Evolutionary conservation across 2,329 filamentous ascomycete genomes (phyloP).

Genomic region (Penicillium sp.): DNA sequence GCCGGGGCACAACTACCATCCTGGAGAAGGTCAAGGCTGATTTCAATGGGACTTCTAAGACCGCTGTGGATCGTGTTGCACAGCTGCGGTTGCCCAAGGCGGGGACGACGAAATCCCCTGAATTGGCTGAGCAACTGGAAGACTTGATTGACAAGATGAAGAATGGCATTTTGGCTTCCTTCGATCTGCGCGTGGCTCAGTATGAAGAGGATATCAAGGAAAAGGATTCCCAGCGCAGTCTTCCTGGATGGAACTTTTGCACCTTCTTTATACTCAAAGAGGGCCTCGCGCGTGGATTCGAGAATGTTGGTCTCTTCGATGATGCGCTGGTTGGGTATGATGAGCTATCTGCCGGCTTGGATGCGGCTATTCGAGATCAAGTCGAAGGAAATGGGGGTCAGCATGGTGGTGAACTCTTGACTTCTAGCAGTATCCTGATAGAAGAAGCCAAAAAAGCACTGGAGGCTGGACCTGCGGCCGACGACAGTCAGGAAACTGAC

Average conservation of each 20-base stretch:
- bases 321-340: constrained; percentile 95
- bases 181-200: constrained; percentile 84
- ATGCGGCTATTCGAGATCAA: constrained; percentile 77
- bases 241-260: constrained; percentile 99
- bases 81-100: constrained; percentile 73
- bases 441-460: constrained; percentile 56
- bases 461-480: constrained; percentile 33
- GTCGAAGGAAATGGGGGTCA: constrained; percentile 59
- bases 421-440: constrained; percentile 72
- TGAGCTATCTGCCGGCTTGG: constrained; percentile 83
- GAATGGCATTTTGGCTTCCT: constrained; percentile 79
- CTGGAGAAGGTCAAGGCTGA: constrained; percentile 87
- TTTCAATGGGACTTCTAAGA: constrained; percentile 78
- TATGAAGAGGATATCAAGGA: constrained; percentile 98
- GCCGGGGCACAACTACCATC: constrained; percentile 74
- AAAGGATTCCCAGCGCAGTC: constrained; percentile 78
- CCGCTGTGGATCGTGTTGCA: constrained; percentile 71
- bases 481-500: constrained; percentile 32
- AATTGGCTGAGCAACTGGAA: constrained; percentile 77
- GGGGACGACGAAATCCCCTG: constrained; percentile 64
- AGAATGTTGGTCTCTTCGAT: constrained; percentile 92
- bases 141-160: constrained; percentile 87
- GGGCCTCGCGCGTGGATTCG: constrained; percentile 87
- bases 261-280: constrained; percentile 99
- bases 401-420: constrained; percentile 70